These are phyloP conservation scores for Podosphaera fusca DNA, from an alignment of 2,329 filamentous ascomycete species.

Conservation along the genomic window DNA sequence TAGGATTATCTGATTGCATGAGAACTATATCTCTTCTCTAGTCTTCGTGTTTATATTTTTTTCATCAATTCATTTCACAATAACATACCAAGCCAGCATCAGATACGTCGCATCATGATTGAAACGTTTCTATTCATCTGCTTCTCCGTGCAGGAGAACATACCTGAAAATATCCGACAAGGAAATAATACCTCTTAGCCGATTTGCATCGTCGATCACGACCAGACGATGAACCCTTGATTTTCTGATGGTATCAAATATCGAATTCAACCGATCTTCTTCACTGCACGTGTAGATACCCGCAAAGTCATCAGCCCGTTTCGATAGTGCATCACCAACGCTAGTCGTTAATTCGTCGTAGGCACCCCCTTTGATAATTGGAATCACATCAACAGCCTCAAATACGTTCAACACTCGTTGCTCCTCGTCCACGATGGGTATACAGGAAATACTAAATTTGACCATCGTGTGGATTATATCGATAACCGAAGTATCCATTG, in stretches of 20 bases:
- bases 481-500: constrained; percentile 77
- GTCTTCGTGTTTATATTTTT: background rate
- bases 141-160: constrained; percentile 43
- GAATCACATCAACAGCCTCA: constrained; percentile 91
- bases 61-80: background rate
- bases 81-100: background rate
- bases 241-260: constrained; percentile 91
- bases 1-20: background rate
- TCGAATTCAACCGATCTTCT: constrained; percentile 77
- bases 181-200: constrained; percentile 72
- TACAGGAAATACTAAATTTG: constrained; percentile 75
- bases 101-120: background rate
- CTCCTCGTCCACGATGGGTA: constrained; percentile 71
- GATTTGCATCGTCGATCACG: constrained; percentile 73
- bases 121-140: constrained; percentile 9
- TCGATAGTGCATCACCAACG: constrained; percentile 74
- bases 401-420: constrained; percentile 77
- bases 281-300: constrained; percentile 92
- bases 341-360: constrained; percentile 77
- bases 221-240: constrained; percentile 83
- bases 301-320: constrained; percentile 71
- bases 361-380: constrained; percentile 75
- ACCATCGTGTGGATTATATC: constrained; percentile 90
- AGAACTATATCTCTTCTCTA: background rate
- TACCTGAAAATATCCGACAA: constrained; percentile 94